Conservation (phyloP, 495 filamentous ascomycete species). For the Penicillium paradoxum region DNA sequence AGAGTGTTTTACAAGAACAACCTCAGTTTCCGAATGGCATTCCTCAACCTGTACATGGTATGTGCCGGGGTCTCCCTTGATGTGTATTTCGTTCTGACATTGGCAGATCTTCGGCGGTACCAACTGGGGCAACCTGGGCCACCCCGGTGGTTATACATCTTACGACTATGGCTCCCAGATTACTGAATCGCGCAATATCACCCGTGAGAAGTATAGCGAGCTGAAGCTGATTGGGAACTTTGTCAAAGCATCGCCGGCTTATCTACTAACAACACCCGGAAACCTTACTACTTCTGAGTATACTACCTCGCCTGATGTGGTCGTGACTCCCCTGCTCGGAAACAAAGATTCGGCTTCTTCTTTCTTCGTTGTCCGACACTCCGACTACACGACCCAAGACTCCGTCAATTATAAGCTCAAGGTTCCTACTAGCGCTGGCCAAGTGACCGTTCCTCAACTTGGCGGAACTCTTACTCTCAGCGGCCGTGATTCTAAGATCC, state of each 20-base stretch:
- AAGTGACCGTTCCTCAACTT: conserved; percentile 58
- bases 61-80: background rate
- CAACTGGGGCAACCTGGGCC: conserved; percentile 80
- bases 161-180: conserved; percentile 71
- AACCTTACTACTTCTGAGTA: conserved; percentile 47
- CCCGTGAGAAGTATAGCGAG: conserved; percentile 74
- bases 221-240: conserved; percentile 72
- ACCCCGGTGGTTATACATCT: conserved; percentile 66
- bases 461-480: conserved; percentile 57
- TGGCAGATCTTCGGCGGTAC: conserved; percentile 63
- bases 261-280: conserved; percentile 50
- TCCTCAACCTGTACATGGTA: conserved; percentile 70
- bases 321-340: conserved; percentile 56
- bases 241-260: conserved; percentile 61
- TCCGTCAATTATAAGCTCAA: conserved; percentile 58
- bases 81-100: conserved; percentile 7
- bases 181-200: conserved; percentile 59
- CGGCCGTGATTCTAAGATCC: conserved; percentile 70
- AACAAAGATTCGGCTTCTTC: conserved; percentile 42
- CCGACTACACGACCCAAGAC: conserved; percentile 50
- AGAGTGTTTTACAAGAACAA: conserved; percentile 79
- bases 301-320: conserved; percentile 46
- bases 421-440: conserved; percentile 57
- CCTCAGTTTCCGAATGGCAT: conserved; percentile 55
- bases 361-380: conserved; percentile 64